Evolutionary conservation across 2,329 filamentous ascomycete genomes (phyloP).

Genomic region (Sclerotinia nivalis): DNA sequence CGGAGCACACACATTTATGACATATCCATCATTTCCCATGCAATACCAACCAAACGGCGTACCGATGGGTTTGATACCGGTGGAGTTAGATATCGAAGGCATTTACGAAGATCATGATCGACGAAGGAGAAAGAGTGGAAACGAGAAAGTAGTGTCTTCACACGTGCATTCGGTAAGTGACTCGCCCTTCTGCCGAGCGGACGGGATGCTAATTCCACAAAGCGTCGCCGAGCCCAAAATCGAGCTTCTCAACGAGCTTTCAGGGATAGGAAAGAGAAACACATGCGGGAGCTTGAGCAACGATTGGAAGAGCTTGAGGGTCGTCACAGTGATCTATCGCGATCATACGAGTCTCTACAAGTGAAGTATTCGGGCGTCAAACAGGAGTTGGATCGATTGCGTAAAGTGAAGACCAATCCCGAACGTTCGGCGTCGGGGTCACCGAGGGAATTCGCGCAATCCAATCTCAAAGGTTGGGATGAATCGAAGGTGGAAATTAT

Average conservation of each 20-base stretch:
- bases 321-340: conserved; percentile 56
- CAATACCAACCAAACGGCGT: conserved; percentile 35
- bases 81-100: conserved; percentile 41
- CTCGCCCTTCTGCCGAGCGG: neutral
- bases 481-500: conserved; percentile 34
- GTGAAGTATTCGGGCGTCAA: conserved; percentile 40
- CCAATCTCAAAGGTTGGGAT: conserved; percentile 31
- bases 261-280: conserved; percentile 63
- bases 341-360: conserved; percentile 55
- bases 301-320: conserved; percentile 55
- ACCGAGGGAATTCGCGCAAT: conserved; percentile 23
- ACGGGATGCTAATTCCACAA: conserved; percentile 19
- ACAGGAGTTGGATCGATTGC: conserved; percentile 38
- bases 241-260: conserved; percentile 62
- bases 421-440: conserved; percentile 21
- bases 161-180: conserved; percentile 41
- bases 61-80: conserved; percentile 38
- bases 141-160: conserved; percentile 39
- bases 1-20: conserved; percentile 33
- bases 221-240: conserved; percentile 61
- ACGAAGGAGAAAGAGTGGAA: conserved; percentile 37
- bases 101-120: conserved; percentile 42
- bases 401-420: conserved; percentile 29
- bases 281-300: conserved; percentile 62
- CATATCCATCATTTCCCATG: conserved; percentile 38